These are phyloP conservation scores for Colletotrichum tropicicola DNA, from an alignment of 2,329 filamentous ascomycete species.

Conservation along the genomic window DNA sequence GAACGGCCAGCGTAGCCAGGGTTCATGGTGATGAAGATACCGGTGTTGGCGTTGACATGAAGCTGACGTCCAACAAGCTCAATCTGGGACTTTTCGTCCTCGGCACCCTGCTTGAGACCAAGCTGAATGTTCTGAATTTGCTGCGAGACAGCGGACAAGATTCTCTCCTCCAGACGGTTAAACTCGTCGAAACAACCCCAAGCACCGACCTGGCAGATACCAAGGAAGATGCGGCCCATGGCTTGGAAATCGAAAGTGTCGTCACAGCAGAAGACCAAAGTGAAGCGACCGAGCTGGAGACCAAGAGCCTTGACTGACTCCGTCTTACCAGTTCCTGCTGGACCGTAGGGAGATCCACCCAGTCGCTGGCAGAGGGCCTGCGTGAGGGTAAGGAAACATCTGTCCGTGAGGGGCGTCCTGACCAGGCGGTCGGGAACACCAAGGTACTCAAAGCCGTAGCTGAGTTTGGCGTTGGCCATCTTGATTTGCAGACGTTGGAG, in stretches of 20 bases:
- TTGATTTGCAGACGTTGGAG: slow-evolving; percentile 86
- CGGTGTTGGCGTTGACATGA: slow-evolving; percentile 89
- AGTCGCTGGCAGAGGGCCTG: slow-evolving; percentile 95
- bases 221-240: slow-evolving; percentile 99
- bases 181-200: slow-evolving; percentile 99
- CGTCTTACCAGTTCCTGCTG: slow-evolving; percentile 97
- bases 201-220: slow-evolving; percentile 98
- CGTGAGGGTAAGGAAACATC: slow-evolving; percentile 97
- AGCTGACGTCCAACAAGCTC: slow-evolving; percentile 93
- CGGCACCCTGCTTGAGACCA: slow-evolving; percentile 84
- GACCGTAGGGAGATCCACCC: slow-evolving; percentile 96
- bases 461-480: slow-evolving; percentile 96
- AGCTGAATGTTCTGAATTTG: slow-evolving; percentile 99
- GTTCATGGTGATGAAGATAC: slow-evolving; percentile 99
- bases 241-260: slow-evolving; percentile 99
- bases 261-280: slow-evolving; percentile 98
- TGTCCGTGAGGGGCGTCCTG: slow-evolving; percentile 94
- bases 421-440: slow-evolving; percentile 97
- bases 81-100: slow-evolving; percentile 87
- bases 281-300: slow-evolving; percentile 95
- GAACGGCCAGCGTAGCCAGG: slow-evolving; percentile 98
- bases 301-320: slow-evolving; percentile 98
- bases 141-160: slow-evolving; percentile 96
- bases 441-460: slow-evolving; percentile 98
- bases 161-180: slow-evolving; percentile 97